Percentiles rank a stretch among this genome's conserved stretches.
Evolutionary conservation across 768 basidiomycete species (phyloP).

Genomic region (Coprinellus aureogranulatus): DNA sequence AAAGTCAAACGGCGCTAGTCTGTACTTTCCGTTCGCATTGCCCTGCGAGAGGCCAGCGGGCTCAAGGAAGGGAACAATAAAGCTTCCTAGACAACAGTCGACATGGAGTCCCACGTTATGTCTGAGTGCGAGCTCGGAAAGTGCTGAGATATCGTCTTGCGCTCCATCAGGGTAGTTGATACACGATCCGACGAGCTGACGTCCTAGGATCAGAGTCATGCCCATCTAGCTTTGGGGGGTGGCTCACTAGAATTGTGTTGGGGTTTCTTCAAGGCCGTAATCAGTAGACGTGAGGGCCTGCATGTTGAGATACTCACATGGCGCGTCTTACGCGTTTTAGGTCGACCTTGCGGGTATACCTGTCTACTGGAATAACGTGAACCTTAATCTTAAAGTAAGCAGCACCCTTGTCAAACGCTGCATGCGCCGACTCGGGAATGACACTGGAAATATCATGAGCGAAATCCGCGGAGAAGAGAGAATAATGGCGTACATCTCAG

Average conservation of each 20-base stretch:
- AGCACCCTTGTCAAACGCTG: constrained; percentile 92
- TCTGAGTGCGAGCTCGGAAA: constrained; percentile 69
- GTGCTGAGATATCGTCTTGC: constrained; percentile 80
- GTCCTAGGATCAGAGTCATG: constrained; percentile 2
- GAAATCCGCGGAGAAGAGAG: neutral
- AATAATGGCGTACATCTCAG: constrained; percentile 69
- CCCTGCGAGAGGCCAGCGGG: constrained; percentile 67
- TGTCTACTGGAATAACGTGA: constrained; percentile 80
- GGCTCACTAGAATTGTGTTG: constrained; percentile 81
- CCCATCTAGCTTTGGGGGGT: neutral
- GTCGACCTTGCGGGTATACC: constrained; percentile 72
- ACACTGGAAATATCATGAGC: constrained; percentile 49
- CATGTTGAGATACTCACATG: constrained; percentile 56
- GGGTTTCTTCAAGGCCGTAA: too few species aligned
- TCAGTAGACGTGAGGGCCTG: too few species aligned
- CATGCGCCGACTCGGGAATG: constrained; percentile 81
- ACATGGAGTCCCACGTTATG: constrained; percentile 88
- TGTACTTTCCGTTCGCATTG: constrained; percentile 49
- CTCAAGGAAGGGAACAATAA: constrained; percentile 92
- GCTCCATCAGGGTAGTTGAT: constrained; percentile 85
- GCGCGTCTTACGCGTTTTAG: constrained; percentile 77
- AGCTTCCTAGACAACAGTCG: constrained; percentile 91
- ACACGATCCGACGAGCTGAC: constrained; percentile 79
- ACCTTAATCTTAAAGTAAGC: constrained; percentile 88
- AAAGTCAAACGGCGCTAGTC: constrained; percentile 82